A percentile compares a stretch with the other conserved stretches of the same genome.
Evolutionary conservation across 2,329 filamentous ascomycete genomes (phyloP).

Genomic region (Diaporthe destruens): DNA sequence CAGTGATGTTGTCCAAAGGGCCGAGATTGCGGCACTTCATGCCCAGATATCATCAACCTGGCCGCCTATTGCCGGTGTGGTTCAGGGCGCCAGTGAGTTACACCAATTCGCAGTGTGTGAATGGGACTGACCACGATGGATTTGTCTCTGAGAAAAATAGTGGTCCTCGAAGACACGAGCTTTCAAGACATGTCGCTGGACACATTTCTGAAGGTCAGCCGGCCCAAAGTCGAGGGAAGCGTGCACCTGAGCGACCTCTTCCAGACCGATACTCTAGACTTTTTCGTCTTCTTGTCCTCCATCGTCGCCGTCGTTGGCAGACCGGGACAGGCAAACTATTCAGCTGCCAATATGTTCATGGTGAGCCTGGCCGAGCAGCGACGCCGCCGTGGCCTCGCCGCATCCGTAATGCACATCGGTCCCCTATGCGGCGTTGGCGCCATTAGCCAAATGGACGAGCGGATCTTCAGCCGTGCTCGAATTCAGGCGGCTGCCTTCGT

Average conservation of each 20-base stretch:
- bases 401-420: conserved; percentile 54
- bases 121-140: no score
- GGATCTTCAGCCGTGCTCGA: no score
- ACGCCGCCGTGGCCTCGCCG: conserved; percentile 52
- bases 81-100: no score
- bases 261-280: conserved; percentile 43
- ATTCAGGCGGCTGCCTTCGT: no score
- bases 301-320: conserved; percentile 45
- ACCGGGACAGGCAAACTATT: conserved; percentile 56
- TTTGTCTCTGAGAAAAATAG: no score
- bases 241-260: conserved; percentile 48
- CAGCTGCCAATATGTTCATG: conserved; percentile 58
- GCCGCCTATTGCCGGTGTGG: no score
- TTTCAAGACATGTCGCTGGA: conserved; percentile 44
- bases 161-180: conserved; percentile 22
- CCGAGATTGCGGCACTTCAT: no score
- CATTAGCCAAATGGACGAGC: conserved; percentile 47
- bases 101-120: no score
- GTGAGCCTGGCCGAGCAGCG: conserved; percentile 51
- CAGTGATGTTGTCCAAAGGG: no score
- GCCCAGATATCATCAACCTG: no score
- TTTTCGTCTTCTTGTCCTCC: conserved; percentile 50
- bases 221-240: conserved; percentile 46
- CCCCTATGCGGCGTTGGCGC: conserved; percentile 58
- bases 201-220: conserved; percentile 39